Percentiles rank a stretch among this genome's conserved stretches.
phyloP scores from a whole-genome alignment of 768 basidiomycete species.

The Rhodotorula toruloides region DNA sequence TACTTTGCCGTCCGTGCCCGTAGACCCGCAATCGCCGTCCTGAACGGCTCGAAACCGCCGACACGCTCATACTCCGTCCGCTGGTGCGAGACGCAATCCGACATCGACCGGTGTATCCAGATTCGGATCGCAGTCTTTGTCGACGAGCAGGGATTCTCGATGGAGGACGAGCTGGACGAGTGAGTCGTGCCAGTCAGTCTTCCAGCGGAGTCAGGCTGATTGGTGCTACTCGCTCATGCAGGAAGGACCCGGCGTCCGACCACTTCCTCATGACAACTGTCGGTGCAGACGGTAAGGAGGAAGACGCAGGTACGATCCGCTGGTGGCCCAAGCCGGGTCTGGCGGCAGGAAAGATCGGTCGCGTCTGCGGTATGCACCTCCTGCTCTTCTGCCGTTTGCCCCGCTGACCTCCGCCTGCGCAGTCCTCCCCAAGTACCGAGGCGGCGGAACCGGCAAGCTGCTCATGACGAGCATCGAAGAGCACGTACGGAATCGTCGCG shows the following conservation, averaged over 20 bases:
- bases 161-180: slow-evolving; percentile 37
- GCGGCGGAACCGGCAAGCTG: slow-evolving; percentile 9
- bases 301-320: slow-evolving; percentile 24
- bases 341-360: slow-evolving; percentile 19
- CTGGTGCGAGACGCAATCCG: neutral
- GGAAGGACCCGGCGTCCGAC: slow-evolving; percentile 26
- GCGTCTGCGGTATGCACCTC: slow-evolving; percentile 1
- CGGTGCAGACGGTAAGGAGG: neutral
- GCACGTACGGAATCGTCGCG: slow-evolving; percentile 5
- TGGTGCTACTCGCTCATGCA: neutral
- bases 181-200: neutral
- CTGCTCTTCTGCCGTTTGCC: neutral
- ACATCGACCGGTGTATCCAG: slow-evolving; percentile 1
- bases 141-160: slow-evolving; percentile 28
- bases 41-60: neutral
- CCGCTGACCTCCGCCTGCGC: neutral
- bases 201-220: neutral
- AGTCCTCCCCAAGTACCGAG: slow-evolving; percentile 10
- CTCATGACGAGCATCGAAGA: slow-evolving; percentile 15
- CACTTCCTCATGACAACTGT: slow-evolving; percentile 15
- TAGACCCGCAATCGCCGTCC: neutral
- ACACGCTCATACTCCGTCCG: neutral
- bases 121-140: slow-evolving; percentile 29
- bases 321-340: slow-evolving; percentile 26
- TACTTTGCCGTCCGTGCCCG: neutral